Evolutionary conservation across 306 rosid species (phyloP).

Genomic region (Medicago lupulina): DNA sequence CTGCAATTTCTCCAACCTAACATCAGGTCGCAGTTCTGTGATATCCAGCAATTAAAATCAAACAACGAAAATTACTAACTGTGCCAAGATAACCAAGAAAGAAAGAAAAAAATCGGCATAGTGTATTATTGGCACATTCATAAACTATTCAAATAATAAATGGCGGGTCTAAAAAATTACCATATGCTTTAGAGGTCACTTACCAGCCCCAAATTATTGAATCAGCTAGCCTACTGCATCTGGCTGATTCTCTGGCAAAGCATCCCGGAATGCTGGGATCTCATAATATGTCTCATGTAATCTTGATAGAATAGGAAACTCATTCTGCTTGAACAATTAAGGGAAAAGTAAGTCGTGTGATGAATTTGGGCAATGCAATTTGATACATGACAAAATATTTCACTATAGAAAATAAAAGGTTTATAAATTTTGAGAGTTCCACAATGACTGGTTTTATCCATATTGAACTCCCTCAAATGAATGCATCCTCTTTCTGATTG

Average conservation of each 20-base stretch:
- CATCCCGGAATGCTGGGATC: conserved; percentile 64
- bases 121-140: conserved; percentile 10
- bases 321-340: conserved; percentile 52
- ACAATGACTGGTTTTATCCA: not conserved
- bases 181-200: conserved; percentile 18
- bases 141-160: not conserved
- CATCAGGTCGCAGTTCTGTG: conserved; percentile 24
- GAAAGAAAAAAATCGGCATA: not conserved
- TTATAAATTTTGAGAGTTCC: conserved; percentile 10
- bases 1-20: conserved; percentile 24
- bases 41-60: conserved; percentile 18
- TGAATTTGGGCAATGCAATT: conserved; percentile 30
- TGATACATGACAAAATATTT: not conserved
- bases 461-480: not conserved
- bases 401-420: not conserved
- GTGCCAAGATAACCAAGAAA: not conserved
- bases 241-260: conserved; percentile 78
- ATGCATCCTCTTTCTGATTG: not conserved
- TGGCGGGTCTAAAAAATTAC: not conserved
- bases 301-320: conserved; percentile 53
- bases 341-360: conserved; percentile 15
- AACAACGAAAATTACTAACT: conserved; percentile 7
- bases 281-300: not conserved
- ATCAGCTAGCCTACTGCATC: conserved; percentile 53
- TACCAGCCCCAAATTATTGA: conserved; percentile 36